phyloP scores from a whole-genome alignment of 176 grass and related monocot genomes.

The Avena sativa region DNA sequence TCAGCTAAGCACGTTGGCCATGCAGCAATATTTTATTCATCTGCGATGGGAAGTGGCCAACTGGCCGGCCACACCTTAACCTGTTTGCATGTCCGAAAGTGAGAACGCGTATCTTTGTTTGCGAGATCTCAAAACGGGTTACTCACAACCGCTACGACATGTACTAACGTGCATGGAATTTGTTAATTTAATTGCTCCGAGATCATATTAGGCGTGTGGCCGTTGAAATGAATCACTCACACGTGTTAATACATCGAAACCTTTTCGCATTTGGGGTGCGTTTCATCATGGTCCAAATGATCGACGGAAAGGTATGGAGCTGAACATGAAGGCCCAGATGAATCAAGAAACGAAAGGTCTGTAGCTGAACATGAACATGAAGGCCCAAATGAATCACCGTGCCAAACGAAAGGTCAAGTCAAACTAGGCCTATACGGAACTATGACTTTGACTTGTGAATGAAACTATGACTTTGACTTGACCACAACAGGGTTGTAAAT shows the following conservation, averaged over 20 bases:
- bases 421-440: too few relatives aligned
- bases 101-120: background rate
- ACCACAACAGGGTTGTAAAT: too few relatives aligned
- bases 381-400: too few relatives aligned
- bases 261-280: background rate
- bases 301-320: background rate
- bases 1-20: conserved; percentile 38
- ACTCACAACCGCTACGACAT: background rate
- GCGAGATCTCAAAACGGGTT: too few relatives aligned
- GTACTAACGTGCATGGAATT: background rate
- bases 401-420: too few relatives aligned
- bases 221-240: too few relatives aligned
- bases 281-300: background rate
- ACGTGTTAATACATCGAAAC: background rate
- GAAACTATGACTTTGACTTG: too few relatives aligned
- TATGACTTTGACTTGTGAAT: too few relatives aligned
- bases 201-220: background rate
- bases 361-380: too few relatives aligned
- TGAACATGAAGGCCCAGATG: conserved; percentile 14
- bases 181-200: too few relatives aligned
- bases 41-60: background rate
- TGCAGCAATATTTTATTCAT: background rate
- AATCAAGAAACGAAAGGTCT: background rate
- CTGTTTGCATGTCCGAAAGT: background rate
- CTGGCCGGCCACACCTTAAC: background rate